Evolutionary conservation across 805 yeast species (phyloP).

Genomic region (Torulaspora quercuum): DNA sequence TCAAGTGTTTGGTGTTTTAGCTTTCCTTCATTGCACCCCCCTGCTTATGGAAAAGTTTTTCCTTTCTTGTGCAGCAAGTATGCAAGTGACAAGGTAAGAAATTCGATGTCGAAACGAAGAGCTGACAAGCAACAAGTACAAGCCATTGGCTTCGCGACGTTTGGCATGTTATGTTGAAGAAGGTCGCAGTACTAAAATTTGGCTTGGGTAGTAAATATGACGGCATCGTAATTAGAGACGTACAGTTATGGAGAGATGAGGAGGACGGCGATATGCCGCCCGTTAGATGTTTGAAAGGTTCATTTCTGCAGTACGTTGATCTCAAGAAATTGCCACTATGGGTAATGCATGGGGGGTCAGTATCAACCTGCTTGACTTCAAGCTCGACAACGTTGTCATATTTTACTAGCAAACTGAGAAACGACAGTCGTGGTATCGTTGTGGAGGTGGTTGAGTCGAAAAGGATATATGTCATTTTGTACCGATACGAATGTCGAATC

Average conservation of each 20-base stretch:
- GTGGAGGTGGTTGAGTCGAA: slow-evolving; percentile 6
- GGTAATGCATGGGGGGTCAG: slow-evolving; percentile 14
- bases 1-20: too few species aligned
- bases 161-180: slow-evolving; percentile 10
- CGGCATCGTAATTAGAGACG: slow-evolving; percentile 26
- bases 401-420: slow-evolving; percentile 28
- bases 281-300: slow-evolving; percentile 14
- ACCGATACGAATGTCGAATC: slow-evolving; percentile 8
- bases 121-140: neutral
- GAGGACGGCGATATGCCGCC: slow-evolving; percentile 1
- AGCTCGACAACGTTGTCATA: slow-evolving; percentile 30
- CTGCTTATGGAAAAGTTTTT: slow-evolving; percentile 13
- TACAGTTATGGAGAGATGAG: slow-evolving; percentile 28
- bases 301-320: slow-evolving; percentile 25
- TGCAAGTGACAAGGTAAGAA: too few species aligned
- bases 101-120: slow-evolving; percentile 5
- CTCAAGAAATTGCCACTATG: slow-evolving; percentile 30
- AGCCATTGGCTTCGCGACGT: neutral
- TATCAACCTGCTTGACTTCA: slow-evolving; percentile 23
- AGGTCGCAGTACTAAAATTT: slow-evolving; percentile 21
- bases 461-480: slow-evolving; percentile 9
- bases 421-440: slow-evolving; percentile 26
- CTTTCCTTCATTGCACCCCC: slow-evolving; percentile 4
- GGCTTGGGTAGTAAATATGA: slow-evolving; percentile 23
- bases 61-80: too few species aligned